These are phyloP conservation scores for Arthonia radiata DNA, from an alignment of 495 filamentous ascomycete species.

Conservation along the genomic window DNA sequence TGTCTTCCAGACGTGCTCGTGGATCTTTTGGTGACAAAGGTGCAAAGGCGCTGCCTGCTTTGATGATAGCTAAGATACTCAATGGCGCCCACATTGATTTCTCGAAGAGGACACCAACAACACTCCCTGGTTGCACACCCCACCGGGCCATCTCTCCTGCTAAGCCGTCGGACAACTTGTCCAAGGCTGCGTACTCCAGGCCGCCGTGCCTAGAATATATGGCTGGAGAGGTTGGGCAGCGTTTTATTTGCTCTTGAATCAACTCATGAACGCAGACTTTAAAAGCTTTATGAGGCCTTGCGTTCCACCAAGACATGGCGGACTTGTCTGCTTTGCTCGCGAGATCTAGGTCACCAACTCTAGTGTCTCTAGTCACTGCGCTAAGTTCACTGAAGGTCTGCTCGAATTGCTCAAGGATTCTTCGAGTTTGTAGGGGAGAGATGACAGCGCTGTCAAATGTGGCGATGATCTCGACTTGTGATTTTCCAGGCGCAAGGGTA, in stretches of 20 bases:
- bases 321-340: not conserved
- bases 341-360: not conserved
- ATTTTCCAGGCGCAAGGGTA: not conserved
- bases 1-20: not conserved
- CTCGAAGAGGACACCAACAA: constrained; percentile 4
- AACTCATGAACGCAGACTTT: not conserved
- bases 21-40: too few species aligned
- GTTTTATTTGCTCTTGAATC: not conserved
- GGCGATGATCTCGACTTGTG: not conserved
- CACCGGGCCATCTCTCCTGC: not conserved
- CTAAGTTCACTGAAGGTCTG: not conserved
- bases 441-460: not conserved
- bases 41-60: too few species aligned
- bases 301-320: not conserved
- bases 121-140: not conserved
- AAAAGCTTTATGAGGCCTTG: not conserved
- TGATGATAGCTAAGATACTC: constrained; percentile 5
- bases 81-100: constrained; percentile 5
- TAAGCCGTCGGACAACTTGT: not conserved
- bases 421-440: not conserved
- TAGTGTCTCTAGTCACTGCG: not conserved
- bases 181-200: not conserved
- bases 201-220: not conserved
- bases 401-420: not conserved
- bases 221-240: not conserved